phyloP scores from a whole-genome alignment of 1,284 basidiomycete species.

The Marasmius oreades region DNA sequence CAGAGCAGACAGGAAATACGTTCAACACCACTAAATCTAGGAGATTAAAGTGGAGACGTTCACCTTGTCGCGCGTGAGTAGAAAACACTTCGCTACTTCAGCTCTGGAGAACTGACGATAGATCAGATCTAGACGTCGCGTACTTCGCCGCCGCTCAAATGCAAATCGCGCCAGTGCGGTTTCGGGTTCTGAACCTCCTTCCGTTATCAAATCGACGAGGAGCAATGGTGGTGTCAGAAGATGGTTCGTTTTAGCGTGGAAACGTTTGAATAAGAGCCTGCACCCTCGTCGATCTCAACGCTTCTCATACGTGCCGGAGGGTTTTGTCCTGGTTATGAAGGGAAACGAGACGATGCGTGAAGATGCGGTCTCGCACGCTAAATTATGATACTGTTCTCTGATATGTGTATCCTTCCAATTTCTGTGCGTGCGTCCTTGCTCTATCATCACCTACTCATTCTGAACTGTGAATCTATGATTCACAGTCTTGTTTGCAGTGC shows the following conservation, averaged over 20 bases:
- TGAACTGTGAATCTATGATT: no score
- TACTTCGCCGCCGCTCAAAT: background rate
- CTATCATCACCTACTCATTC: no score
- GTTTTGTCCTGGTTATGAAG: conserved; percentile 19
- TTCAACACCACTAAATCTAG: background rate
- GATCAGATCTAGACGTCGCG: background rate
- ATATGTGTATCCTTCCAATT: no score
- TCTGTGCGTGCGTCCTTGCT: no score
- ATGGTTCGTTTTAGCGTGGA: conserved; percentile 26
- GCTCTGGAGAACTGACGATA: background rate
- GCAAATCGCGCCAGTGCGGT: background rate
- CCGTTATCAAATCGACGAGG: background rate
- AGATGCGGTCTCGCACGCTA: background rate
- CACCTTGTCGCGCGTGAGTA: background rate
- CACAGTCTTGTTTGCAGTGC: no score
- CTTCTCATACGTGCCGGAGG: conserved; percentile 31
- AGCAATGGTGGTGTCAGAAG: conserved; percentile 18
- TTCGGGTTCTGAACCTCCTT: background rate
- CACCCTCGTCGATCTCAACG: conserved; percentile 23
- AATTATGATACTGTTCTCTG: background rate
- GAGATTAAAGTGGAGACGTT: background rate
- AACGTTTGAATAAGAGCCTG: conserved; percentile 20
- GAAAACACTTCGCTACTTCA: background rate
- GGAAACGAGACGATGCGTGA: background rate
- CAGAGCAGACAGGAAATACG: background rate